phyloP scores from a whole-genome alignment of 2,329 filamentous ascomycete genomes.

The Sclerotinia nivalis region DNA sequence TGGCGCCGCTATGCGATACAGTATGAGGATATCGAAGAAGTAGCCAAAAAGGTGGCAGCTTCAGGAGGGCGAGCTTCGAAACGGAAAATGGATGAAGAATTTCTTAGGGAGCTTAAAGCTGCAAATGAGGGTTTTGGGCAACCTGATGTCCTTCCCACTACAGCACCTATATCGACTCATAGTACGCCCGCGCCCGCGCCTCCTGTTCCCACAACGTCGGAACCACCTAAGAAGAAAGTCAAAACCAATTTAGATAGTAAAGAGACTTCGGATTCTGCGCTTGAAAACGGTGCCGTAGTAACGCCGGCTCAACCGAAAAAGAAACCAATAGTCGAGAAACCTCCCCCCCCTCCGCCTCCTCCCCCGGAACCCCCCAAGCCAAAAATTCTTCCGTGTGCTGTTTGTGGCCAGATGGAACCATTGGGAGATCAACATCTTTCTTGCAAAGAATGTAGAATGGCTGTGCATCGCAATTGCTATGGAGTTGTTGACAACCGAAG shows the following conservation, averaged over 20 bases:
- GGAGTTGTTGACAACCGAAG: slow-evolving; percentile 70
- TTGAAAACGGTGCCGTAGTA: slow-evolving; percentile 45
- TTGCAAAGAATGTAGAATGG: slow-evolving; percentile 85
- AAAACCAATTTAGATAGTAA: slow-evolving; percentile 54
- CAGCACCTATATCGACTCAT: slow-evolving; percentile 30
- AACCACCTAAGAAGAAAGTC: slow-evolving; percentile 66
- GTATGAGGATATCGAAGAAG: slow-evolving; percentile 91
- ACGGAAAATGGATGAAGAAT: slow-evolving; percentile 86
- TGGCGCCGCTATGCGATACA: slow-evolving; percentile 97
- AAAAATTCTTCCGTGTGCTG: slow-evolving; percentile 76
- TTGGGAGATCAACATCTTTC: slow-evolving; percentile 70
- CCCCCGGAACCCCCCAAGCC: slow-evolving; percentile 77
- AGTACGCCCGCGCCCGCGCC: slow-evolving; percentile 34
- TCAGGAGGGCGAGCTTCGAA: slow-evolving; percentile 82
- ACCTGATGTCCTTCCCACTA: slow-evolving; percentile 43
- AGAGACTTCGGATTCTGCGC: slow-evolving; percentile 49
- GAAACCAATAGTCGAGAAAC: slow-evolving; percentile 57
- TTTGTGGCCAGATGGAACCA: slow-evolving; percentile 76
- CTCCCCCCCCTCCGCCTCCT: slow-evolving; percentile 58
- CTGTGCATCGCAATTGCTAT: slow-evolving; percentile 90
- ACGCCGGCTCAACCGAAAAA: slow-evolving; percentile 45
- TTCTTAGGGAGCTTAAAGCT: slow-evolving; percentile 70
- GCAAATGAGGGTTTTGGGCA: slow-evolving; percentile 61
- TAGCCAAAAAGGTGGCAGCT: slow-evolving; percentile 81
- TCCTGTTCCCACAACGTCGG: slow-evolving; percentile 41